Evolutionary conservation across 768 basidiomycete species (phyloP).

Genomic region (Strobilomyces dryophilus): DNA sequence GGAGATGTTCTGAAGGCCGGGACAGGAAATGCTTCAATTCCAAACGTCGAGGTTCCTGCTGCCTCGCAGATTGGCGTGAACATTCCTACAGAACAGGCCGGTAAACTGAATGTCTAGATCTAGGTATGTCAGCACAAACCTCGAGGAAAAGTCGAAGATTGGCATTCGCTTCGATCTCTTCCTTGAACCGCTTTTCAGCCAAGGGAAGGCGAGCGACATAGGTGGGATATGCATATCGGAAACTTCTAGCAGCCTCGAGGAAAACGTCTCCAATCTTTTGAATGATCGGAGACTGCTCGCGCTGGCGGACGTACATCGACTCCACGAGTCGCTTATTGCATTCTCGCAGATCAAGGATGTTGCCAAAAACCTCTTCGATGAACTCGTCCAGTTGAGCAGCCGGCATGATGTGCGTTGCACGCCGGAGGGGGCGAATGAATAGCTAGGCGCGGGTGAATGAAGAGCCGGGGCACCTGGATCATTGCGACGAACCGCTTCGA

Average conservation of each 20-base stretch:
- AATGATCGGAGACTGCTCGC: conserved; percentile 79
- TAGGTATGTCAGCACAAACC: conserved; percentile 38
- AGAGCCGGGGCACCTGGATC: conserved; percentile 32
- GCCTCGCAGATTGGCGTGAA: conserved; percentile 44
- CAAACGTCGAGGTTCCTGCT: conserved; percentile 53
- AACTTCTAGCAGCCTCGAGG: conserved; percentile 81
- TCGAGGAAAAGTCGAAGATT: conserved; percentile 84
- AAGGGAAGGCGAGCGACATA: conserved; percentile 83
- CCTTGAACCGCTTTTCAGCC: conserved; percentile 83
- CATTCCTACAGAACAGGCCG: conserved; percentile 17
- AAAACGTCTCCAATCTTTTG: conserved; percentile 86
- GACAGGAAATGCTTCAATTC: conserved; percentile 62
- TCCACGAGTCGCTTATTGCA: conserved; percentile 82
- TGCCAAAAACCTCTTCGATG: conserved; percentile 87
- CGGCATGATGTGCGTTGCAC: conserved; percentile 54
- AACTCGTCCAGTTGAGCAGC: conserved; percentile 68
- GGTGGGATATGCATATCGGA: conserved; percentile 78
- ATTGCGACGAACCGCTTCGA: conserved; percentile 55
- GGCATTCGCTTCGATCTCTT: conserved; percentile 77
- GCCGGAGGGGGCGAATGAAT: conserved; percentile 53
- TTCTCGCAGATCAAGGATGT: conserved; percentile 82
- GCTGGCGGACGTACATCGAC: conserved; percentile 79
- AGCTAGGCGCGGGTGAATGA: conserved; percentile 31
- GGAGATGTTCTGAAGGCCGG: conserved; percentile 59
- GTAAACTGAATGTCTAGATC: neutral